A percentile compares a stretch with the other conserved stretches of the same genome.
Conservation (phyloP, 1,284 basidiomycete genomes). For the Ceraceosorus guamensis region DNA sequence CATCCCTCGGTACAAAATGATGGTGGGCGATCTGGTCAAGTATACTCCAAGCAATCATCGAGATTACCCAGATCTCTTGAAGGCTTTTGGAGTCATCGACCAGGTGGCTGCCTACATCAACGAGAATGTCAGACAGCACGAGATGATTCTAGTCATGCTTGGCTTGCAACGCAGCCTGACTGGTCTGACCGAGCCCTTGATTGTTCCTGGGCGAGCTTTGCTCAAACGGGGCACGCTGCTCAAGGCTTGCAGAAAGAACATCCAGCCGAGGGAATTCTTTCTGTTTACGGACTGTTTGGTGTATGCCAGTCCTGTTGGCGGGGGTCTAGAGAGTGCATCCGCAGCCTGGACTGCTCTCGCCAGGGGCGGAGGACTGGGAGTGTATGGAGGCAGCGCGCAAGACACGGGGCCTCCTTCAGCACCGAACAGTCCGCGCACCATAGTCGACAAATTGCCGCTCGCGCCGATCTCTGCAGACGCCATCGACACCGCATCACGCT, state of each 20-base stretch:
- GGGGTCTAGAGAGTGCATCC: constrained; percentile 25
- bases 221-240: constrained; percentile 38
- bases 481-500: background rate
- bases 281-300: constrained; percentile 46
- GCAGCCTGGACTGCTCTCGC: constrained; percentile 28
- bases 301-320: constrained; percentile 33
- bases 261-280: constrained; percentile 44
- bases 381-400: background rate
- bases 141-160: constrained; percentile 42
- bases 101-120: constrained; percentile 42
- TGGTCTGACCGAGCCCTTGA: constrained; percentile 37
- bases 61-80: constrained; percentile 26
- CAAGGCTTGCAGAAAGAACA: constrained; percentile 43
- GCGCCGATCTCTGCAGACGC: background rate
- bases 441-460: background rate
- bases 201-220: constrained; percentile 39
- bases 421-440: constrained; percentile 54
- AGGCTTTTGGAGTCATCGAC: constrained; percentile 33
- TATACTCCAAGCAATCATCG: constrained; percentile 33
- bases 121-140: constrained; percentile 45
- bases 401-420: no score
- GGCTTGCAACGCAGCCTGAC: constrained; percentile 36
- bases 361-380: constrained; percentile 1
- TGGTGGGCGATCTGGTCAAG: constrained; percentile 39
- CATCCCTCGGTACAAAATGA: constrained; percentile 44